Conservation (phyloP, 2,329 filamentous ascomycete genomes). For the Onygena corvina region DNA sequence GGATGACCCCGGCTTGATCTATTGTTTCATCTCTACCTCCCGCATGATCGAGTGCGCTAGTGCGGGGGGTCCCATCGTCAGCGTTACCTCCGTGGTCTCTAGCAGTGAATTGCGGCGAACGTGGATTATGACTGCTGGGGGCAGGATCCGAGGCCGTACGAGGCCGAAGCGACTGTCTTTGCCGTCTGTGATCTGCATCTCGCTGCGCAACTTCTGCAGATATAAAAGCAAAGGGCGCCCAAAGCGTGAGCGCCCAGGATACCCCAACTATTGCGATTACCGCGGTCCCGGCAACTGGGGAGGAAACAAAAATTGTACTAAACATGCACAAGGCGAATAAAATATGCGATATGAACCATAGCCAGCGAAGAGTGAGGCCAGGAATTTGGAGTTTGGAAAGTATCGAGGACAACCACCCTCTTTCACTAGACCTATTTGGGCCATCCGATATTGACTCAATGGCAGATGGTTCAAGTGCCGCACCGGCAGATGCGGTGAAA, state of each 20-base stretch:
- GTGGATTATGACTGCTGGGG: background rate
- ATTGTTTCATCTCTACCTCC: constrained; percentile 44
- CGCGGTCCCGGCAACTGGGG: constrained; percentile 58
- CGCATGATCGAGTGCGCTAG: constrained; percentile 21
- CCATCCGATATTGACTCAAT: constrained; percentile 6
- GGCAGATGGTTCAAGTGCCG: constrained; percentile 18
- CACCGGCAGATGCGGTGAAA: constrained; percentile 24
- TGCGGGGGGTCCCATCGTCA: constrained; percentile 17
- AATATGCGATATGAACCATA: constrained; percentile 77
- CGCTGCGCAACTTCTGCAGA: constrained; percentile 80
- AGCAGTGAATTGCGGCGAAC: background rate
- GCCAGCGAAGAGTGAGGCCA: constrained; percentile 71
- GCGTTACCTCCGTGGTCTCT: constrained; percentile 17
- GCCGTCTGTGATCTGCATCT: constrained; percentile 52
- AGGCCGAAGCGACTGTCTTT: constrained; percentile 25
- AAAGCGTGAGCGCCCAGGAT: constrained; percentile 83
- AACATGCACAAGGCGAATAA: constrained; percentile 74
- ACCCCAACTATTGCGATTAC: constrained; percentile 75
- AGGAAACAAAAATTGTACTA: constrained; percentile 65
- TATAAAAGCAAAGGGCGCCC: constrained; percentile 93
- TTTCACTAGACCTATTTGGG: constrained; percentile 12
- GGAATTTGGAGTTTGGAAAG: constrained; percentile 60
- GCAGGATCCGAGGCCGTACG: background rate
- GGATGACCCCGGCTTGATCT: constrained; percentile 76
- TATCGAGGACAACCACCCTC: constrained; percentile 23